phyloP scores from a whole-genome alignment of 371 early-diverging fungal genomes.

The Lichtheimia hyalospora region DNA sequence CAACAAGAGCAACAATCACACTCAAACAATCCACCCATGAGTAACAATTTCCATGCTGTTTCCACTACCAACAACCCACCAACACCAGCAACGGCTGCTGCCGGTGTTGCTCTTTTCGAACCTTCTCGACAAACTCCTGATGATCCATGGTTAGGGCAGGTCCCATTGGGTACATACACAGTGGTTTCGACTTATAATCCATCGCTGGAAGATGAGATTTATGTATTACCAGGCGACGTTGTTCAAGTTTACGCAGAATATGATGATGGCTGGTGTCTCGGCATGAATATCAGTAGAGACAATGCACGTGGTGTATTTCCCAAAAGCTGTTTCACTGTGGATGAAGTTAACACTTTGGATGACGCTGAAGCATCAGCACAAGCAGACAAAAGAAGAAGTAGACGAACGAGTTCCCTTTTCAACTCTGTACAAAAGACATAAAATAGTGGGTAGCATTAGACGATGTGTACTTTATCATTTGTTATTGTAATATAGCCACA shows the following conservation, averaged over 20 bases:
- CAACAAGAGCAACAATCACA: neutral
- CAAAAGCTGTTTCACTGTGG: constrained; percentile 33
- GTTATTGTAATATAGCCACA: too few relatives aligned
- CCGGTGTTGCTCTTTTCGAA: neutral
- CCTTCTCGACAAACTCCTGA: neutral
- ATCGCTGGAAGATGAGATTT: constrained; percentile 19
- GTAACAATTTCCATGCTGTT: neutral
- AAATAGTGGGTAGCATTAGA: too few relatives aligned
- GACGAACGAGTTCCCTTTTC: too few relatives aligned
- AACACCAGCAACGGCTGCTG: neutral
- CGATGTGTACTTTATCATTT: too few relatives aligned
- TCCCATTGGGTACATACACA: constrained; percentile 33
- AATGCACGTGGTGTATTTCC: constrained; percentile 48
- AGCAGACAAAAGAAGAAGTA: too few relatives aligned
- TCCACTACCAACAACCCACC: neutral
- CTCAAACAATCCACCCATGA: neutral
- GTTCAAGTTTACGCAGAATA: constrained; percentile 17
- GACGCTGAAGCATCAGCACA: too few relatives aligned
- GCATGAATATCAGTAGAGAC: constrained; percentile 4
- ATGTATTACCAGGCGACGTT: constrained; percentile 12
- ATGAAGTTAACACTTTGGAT: too few relatives aligned
- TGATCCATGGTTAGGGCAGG: constrained; percentile 9
- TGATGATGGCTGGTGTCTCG: constrained; percentile 23
- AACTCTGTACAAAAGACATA: too few relatives aligned
- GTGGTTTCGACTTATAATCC: constrained; percentile 41